Evolutionary conservation across 305 asterid species (phyloP), one percentile per base, ranked within the genome.

Genomic region (Fraxinus velutina): DNA sequence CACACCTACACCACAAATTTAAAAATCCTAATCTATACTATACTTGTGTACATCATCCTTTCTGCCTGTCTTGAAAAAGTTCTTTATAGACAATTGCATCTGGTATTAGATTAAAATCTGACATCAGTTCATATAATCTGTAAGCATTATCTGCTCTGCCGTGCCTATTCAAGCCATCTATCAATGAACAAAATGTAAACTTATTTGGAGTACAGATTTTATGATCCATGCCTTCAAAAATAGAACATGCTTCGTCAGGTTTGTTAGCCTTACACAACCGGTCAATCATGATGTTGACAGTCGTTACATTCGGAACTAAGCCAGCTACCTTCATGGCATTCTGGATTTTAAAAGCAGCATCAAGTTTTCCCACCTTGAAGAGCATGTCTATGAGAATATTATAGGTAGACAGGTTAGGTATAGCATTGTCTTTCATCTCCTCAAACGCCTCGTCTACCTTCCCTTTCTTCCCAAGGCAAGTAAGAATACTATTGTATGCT

Each of bases 151-250:
- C 93, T 24, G 91, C 93, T 87, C 93, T 89, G 12, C 97, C 97
- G 62, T 90, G 91, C 93, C 96, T 91, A 32, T 98, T 97, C 91
- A 95, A 83, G 32, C 99, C 99, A 78, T 94, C 97, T 47, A 95
- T 92, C 86, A 95, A 66, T 5, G 98, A 94, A 89, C 98, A 94
- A 86, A 87, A 95, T 27, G 99, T 94, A 70, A 84, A 83, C 37
- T 90, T 88, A 87, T 92, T 87, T 7, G 99, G 98, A 22, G 85
- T 76, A 79, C 93, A 92, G 83, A 88, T 80, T 82, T 91, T 91
- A 77, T 80, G 92, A 88, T 96, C 97, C 93, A 96, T 86, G 73
- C 86, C 88, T 36, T 90, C 81, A 73, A 96, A 96, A 71, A 96
- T 88, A 4, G 91, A 83, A 79, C 92, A 88, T 13, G 99, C 99